phyloP scores from a whole-genome alignment of 352 stramenopile species.

The Salisapilia sapeloensis region DNA sequence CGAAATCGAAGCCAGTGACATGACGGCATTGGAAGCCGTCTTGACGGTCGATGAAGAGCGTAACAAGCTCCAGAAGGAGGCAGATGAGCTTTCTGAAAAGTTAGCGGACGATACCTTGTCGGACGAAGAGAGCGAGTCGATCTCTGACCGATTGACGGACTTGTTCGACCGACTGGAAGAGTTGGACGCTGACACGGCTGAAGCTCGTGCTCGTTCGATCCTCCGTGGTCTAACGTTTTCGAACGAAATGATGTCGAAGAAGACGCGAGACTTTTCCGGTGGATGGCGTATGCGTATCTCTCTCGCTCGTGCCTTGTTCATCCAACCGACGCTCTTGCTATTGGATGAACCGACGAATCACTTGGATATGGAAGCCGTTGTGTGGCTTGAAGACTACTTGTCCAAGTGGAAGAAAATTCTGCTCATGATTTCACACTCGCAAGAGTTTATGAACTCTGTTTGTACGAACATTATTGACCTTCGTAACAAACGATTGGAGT shows the following conservation, averaged over 20 bases:
- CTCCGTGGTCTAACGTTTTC: conserved; percentile 93
- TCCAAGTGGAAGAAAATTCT: conserved; percentile 94
- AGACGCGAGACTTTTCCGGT: conserved; percentile 88
- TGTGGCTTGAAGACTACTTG: conserved; percentile 98
- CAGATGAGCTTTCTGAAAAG: conserved; percentile 83
- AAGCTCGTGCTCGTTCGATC: conserved; percentile 87
- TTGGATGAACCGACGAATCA: conserved; percentile 93
- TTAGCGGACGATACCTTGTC: conserved; percentile 78
- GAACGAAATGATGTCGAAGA: conserved; percentile 88
- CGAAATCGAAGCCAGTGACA: conserved; percentile 89
- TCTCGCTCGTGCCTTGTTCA: conserved; percentile 93
- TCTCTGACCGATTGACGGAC: conserved; percentile 86
- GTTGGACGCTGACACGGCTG: conserved; percentile 88
- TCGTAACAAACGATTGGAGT: conserved; percentile 88
- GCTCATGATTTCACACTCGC: conserved; percentile 94
- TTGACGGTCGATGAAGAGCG: conserved; percentile 91
- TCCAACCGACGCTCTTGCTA: conserved; percentile 89
- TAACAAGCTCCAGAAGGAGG: conserved; percentile 84
- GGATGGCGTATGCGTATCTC: conserved; percentile 95
- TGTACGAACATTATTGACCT: conserved; percentile 98
- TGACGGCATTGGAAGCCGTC: conserved; percentile 91
- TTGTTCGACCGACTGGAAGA: conserved; percentile 93
- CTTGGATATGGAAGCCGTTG: conserved; percentile 95
- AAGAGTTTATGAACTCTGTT: conserved; percentile 98
- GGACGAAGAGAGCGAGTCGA: conserved; percentile 68